Conservation (phyloP, 108 stramenopile genomes). For the Skeletonema costatum region DNA sequence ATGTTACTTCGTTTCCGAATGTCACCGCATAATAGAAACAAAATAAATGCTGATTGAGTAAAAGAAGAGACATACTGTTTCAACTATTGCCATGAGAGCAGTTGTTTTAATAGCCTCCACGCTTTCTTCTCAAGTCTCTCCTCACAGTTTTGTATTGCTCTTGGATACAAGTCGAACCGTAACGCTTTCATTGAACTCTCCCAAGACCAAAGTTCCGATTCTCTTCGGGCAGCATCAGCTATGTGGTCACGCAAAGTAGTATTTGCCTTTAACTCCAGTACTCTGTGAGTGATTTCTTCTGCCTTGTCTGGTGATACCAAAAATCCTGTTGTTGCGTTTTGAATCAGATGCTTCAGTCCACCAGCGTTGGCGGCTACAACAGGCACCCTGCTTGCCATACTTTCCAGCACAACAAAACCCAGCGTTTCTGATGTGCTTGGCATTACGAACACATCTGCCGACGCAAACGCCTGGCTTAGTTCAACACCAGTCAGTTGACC, state of each 20-base stretch:
- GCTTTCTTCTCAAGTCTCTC: no score
- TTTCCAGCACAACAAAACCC: slow-evolving; percentile 90
- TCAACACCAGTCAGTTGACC: slow-evolving; percentile 76
- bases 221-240: slow-evolving; percentile 14
- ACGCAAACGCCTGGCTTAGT: slow-evolving; percentile 79
- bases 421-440: slow-evolving; percentile 89
- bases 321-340: slow-evolving; percentile 75
- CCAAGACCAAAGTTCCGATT: slow-evolving; percentile 7
- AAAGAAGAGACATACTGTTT: no score
- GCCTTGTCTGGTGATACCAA: slow-evolving; percentile 65
- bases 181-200: slow-evolving; percentile 9
- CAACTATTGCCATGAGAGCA: no score
- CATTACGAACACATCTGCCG: slow-evolving; percentile 90
- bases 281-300: slow-evolving; percentile 36
- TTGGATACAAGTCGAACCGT: slow-evolving; percentile 7
- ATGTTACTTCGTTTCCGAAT: no score
- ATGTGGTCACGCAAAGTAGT: background rate
- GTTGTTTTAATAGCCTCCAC: no score
- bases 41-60: no score
- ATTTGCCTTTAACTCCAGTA: background rate
- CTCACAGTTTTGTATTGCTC: background rate
- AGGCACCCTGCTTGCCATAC: slow-evolving; percentile 91
- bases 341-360: slow-evolving; percentile 79
- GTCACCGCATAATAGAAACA: no score
- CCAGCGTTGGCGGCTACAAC: slow-evolving; percentile 83